Evolutionary conservation across 345 rosid genomes (phyloP).

Genomic region (Eucalyptus tenuipes): DNA sequence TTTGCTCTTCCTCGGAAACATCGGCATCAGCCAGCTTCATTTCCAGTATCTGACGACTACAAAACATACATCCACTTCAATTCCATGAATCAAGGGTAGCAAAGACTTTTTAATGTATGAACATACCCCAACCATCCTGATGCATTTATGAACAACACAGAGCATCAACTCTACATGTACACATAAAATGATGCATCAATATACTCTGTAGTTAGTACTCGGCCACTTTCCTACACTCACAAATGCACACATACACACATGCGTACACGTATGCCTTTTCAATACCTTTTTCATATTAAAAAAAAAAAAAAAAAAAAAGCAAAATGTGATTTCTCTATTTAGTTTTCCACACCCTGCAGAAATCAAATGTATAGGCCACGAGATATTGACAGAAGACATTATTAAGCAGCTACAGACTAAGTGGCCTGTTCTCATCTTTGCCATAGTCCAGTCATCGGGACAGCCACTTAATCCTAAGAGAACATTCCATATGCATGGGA

Average conservation of each 20-base stretch:
- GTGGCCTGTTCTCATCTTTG: neutral
- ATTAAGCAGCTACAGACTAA: neutral
- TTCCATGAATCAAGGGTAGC: neutral
- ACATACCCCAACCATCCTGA: neutral
- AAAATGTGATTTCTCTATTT: neutral
- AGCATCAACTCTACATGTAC: neutral
- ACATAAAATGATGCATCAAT: neutral
- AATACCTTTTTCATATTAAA: neutral
- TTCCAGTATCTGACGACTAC: conserved; percentile 82
- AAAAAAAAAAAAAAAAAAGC: neutral
- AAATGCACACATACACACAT: neutral
- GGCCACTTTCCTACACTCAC: neutral
- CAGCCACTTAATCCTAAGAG: neutral
- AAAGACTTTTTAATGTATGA: neutral
- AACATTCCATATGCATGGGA: neutral
- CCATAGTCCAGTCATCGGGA: neutral
- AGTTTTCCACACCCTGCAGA: neutral
- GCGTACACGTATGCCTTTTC: neutral
- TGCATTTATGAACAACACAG: neutral
- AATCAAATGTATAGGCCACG: neutral
- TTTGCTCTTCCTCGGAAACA: conserved; percentile 93
- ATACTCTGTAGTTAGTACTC: neutral
- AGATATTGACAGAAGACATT: neutral
- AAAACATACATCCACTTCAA: neutral
- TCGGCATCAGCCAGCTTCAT: conserved; percentile 98